A percentile compares a stretch with the other conserved stretches of the same genome.
Conservation (phyloP, 441 rosid species). For the Pelargonium australe region DNA sequence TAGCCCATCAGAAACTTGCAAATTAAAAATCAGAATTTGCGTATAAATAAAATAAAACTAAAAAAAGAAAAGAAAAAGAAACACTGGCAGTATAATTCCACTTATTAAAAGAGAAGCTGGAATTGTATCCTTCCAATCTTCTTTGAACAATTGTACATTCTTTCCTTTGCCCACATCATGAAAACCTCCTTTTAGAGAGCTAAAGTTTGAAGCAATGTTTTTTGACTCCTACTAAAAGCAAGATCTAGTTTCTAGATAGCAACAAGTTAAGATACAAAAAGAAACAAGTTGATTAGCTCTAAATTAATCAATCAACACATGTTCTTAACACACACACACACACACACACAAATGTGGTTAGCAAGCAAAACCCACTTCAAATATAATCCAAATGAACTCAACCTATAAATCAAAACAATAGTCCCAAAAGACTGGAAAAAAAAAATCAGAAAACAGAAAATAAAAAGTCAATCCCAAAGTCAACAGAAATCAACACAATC, state of each 20-base stretch:
- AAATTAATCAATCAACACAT: no score
- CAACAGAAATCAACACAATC: neutral
- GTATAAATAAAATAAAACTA: no score
- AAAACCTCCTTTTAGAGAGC: neutral
- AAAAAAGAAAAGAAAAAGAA: neutral
- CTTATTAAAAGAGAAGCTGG: neutral
- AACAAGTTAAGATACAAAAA: neutral
- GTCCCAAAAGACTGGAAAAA: neutral
- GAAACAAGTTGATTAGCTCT: neutral
- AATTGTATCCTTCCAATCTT: neutral
- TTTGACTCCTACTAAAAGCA: neutral
- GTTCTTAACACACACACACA: no score
- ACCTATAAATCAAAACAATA: no score
- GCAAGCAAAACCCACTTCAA: neutral
- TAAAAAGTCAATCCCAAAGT: neutral
- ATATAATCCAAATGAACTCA: neutral
- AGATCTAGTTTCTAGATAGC: neutral
- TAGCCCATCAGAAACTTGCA: no score
- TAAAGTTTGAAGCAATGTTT: neutral
- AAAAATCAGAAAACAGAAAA: neutral
- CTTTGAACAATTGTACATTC: neutral
- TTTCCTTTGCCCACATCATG: neutral
- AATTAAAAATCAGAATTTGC: no score
- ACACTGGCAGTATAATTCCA: neutral
- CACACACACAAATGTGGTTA: neutral